Evolutionary conservation across 495 filamentous ascomycete species (phyloP).

Genomic region (Penicillium steckii): DNA sequence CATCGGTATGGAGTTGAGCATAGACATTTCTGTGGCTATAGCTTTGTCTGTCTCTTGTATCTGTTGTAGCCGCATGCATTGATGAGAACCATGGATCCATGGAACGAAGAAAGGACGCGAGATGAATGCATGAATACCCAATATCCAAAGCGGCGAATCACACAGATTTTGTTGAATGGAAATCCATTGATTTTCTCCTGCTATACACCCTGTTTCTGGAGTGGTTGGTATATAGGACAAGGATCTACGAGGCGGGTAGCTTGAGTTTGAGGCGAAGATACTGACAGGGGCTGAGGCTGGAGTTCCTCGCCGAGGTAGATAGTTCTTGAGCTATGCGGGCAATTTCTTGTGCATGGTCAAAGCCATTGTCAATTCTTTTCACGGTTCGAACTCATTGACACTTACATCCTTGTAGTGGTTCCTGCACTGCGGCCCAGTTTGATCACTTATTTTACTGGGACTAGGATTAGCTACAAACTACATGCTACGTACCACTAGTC

Average conservation of each 20-base stretch:
- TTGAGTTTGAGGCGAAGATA: constrained; percentile 1
- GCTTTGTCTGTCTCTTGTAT: constrained; percentile 8
- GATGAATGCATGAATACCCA: constrained; percentile 24
- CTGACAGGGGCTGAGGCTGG: not conserved
- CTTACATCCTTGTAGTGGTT: constrained; percentile 7
- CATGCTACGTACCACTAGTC: too few relatives aligned
- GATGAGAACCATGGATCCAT: constrained; percentile 22
- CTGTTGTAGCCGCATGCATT: constrained; percentile 24
- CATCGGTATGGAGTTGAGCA: not conserved
- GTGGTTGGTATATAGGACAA: too few relatives aligned
- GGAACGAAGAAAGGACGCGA: not conserved
- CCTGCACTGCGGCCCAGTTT: constrained; percentile 42
- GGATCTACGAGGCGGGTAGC: not conserved
- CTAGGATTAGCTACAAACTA: too few relatives aligned
- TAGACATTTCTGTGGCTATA: constrained; percentile 2
- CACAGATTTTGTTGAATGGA: not conserved
- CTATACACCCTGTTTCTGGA: too few relatives aligned
- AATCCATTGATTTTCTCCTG: not conserved
- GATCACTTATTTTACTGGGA: too few relatives aligned
- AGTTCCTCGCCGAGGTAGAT: not conserved
- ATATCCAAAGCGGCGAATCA: constrained; percentile 10
- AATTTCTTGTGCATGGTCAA: not conserved
- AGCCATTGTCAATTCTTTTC: not conserved
- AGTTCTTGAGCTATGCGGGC: not conserved
- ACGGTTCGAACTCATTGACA: constrained; percentile 4